These are phyloP conservation scores for Tylopilus plumbeoviolaceoides DNA, from an alignment of 768 basidiomycete species.

Conservation along the genomic window DNA sequence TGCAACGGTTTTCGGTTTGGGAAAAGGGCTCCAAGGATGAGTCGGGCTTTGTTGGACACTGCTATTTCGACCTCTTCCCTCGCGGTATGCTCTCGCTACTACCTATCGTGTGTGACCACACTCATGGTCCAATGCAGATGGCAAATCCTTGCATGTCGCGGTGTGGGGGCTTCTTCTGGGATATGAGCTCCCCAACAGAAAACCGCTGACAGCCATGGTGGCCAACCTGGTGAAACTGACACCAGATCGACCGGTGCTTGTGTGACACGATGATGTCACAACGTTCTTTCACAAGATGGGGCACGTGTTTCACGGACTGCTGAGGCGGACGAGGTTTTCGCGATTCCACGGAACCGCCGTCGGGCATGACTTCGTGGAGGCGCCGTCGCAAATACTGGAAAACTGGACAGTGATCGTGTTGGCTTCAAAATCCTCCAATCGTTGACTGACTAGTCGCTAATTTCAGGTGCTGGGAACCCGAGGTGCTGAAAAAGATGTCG, in stretches of 20 bases:
- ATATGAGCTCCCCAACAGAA: conserved; percentile 43
- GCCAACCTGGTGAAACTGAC: conserved; percentile 87
- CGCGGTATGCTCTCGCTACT: conserved; percentile 45
- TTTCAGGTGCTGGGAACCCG: conserved; percentile 73
- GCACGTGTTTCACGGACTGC: conserved; percentile 64
- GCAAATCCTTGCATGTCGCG: conserved; percentile 83
- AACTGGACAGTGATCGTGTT: conserved; percentile 56
- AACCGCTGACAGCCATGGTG: conserved; percentile 78
- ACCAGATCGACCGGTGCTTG: conserved; percentile 74
- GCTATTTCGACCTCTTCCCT: conserved; percentile 86
- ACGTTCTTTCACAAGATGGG: conserved; percentile 83
- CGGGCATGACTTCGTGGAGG: conserved; percentile 81
- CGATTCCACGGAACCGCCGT: conserved; percentile 83
- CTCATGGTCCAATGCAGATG: conserved; percentile 36
- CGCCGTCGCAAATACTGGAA: conserved; percentile 92
- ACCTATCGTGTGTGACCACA: background rate
- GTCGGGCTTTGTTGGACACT: conserved; percentile 78
- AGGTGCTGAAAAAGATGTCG: conserved; percentile 73
- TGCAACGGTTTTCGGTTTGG: conserved; percentile 84
- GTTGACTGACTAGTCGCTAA: background rate
- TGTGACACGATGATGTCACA: conserved; percentile 85
- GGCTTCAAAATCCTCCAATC: background rate
- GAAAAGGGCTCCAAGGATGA: no score
- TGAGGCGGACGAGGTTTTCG: conserved; percentile 69
- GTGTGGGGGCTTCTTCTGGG: conserved; percentile 64